Evolutionary conservation across 2,329 filamentous ascomycete species (phyloP).

Genomic region (Cladophialophora psammophila): DNA sequence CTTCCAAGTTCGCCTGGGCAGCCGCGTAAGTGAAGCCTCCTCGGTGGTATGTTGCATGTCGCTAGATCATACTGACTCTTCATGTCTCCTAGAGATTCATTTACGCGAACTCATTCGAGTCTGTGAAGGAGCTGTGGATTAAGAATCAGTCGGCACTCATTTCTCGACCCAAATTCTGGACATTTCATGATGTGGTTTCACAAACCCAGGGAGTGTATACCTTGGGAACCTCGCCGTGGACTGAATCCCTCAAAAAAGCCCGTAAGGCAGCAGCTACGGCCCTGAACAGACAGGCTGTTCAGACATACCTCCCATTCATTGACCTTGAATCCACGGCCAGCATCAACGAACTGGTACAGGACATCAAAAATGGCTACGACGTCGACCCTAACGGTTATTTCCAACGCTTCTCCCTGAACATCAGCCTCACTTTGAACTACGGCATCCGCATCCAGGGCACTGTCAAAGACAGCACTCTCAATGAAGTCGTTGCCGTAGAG

Average conservation of each 20-base stretch:
- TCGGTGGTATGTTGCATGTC: background rate
- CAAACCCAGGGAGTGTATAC: conserved; percentile 72
- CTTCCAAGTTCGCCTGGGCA: conserved; percentile 73
- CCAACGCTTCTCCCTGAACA: conserved; percentile 77
- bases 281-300: conserved; percentile 75
- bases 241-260: conserved; percentile 76
- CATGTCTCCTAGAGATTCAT: conserved; percentile 64
- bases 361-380: conserved; percentile 69
- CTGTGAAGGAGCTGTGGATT: conserved; percentile 75
- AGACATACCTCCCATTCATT: conserved; percentile 81
- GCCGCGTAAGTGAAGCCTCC: conserved; percentile 57
- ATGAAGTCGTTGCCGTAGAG: conserved; percentile 75
- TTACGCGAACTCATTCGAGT: conserved; percentile 78
- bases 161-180: conserved; percentile 77
- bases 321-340: conserved; percentile 77
- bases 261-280: conserved; percentile 80
- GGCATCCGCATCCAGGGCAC: conserved; percentile 76
- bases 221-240: conserved; percentile 82
- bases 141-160: conserved; percentile 78
- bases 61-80: background rate
- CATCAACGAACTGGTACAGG: conserved; percentile 72
- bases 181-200: conserved; percentile 79
- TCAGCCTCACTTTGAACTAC: conserved; percentile 78
- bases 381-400: conserved; percentile 76
- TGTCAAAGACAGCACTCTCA: conserved; percentile 69